Evolutionary conservation across 805 yeast species (phyloP), one percentile per base, ranked within the genome.

Genomic region (Nakazawaea populi): DNA sequence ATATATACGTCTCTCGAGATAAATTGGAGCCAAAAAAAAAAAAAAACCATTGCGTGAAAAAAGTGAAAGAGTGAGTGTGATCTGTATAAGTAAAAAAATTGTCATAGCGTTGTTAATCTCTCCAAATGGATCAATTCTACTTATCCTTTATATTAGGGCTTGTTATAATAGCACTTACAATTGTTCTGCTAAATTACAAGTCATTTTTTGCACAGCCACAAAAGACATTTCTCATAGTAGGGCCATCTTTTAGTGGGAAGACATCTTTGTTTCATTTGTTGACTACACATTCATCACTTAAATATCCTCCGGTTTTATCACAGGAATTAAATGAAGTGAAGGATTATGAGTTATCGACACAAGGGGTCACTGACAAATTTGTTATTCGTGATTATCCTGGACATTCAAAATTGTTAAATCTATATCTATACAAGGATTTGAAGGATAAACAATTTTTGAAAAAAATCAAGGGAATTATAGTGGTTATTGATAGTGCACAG

Each of bases 331-430:
- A 71, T 58, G 51, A 60, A 28, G 65, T 67, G 5, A 69, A 65
- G 6, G 55, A 59, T 8, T 66, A 73, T 48, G 57, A 62, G 46
- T 57, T 81, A n/a, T 79, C 79, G 9, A 60, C 67, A 6, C 67
- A 67, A 2, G 62, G 54, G 7, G 69, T 55, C 45, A 68, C 61
- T 57, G 73, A 65, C 52, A 67, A 60, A 51, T 76, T 70, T 60
- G 79, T 75, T 54, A 64, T 91, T 39, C 74, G 85, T 47, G 98
- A 92, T 60, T 82, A 82, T 55, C 99, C 99, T 2, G 97, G 97
- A n/a, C 90, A 87, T 67, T 69, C 77, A 50, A 89, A 89, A 66
- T 79, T 91, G 57, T 79, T 77, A 49, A 78, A 80, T 52, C 69
- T 83, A 47, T 70, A 82, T 35, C 56, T 72, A 52, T 75, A 77